Evolutionary conservation across 2,329 filamentous ascomycete species (phyloP).

Genomic region (Alternaria consortialis): DNA sequence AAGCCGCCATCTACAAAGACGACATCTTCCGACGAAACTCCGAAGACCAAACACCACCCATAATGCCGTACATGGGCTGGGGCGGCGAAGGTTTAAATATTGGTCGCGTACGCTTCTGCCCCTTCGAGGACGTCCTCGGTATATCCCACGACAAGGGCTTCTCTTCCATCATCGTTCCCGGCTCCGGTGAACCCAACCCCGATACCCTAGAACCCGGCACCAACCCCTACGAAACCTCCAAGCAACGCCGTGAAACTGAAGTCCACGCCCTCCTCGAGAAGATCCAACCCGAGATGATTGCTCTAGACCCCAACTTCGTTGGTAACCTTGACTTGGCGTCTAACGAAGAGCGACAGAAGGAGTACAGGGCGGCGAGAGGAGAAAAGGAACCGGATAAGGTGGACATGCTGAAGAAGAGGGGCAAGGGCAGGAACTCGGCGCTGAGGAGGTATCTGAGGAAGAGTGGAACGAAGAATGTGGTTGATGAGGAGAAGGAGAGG

Average conservation of each 20-base stretch:
- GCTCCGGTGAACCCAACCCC: constrained; percentile 96
- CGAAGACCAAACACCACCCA: constrained; percentile 73
- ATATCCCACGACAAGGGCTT: constrained; percentile 87
- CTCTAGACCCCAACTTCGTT: constrained; percentile 89
- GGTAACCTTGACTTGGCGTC: constrained; percentile 85
- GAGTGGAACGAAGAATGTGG: constrained; percentile 90
- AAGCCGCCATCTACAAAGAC: constrained; percentile 83
- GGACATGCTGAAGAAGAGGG: constrained; percentile 74
- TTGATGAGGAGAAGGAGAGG: constrained; percentile 91
- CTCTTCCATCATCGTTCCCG: constrained; percentile 87
- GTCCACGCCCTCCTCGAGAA: constrained; percentile 93
- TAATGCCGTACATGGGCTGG: constrained; percentile 92
- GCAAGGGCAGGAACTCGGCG: constrained; percentile 87
- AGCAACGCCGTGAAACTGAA: constrained; percentile 91
- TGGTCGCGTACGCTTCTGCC: constrained; percentile 88
- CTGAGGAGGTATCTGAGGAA: constrained; percentile 89
- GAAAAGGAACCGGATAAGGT: constrained; percentile 68
- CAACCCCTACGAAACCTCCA: constrained; percentile 93
- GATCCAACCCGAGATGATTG: constrained; percentile 95
- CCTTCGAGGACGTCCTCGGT: constrained; percentile 91
- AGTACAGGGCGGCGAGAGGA: constrained; percentile 75
- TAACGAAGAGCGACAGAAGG: constrained; percentile 77
- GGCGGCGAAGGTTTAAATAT: constrained; percentile 84
- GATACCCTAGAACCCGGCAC: constrained; percentile 80
- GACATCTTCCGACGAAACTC: constrained; percentile 81